Base-by-base conservation (phyloP, 345 rosid species). In the Murraya paniculata region DNA sequence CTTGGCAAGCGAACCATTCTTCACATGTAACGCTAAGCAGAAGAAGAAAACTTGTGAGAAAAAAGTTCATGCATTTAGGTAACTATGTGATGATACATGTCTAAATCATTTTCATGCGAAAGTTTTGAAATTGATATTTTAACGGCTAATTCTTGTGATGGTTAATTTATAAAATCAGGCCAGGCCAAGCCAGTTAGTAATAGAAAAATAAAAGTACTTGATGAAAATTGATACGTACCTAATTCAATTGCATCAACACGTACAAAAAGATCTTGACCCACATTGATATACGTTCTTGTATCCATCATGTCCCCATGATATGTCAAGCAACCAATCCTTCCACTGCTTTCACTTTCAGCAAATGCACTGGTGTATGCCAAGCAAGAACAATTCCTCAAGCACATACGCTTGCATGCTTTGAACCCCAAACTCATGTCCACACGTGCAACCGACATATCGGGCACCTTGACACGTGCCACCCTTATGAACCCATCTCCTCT, bases 361-460 rank as follows among this genome's bases (percentile, higher is more conserved):
- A 85, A 81, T 28, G 92, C 88, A 21, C 81, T 81, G 2, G 92
- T 85, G 77, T 85, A 93, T 69, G 89, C 96, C 4, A 78, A 78
- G 68, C 95, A 94, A 9, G 93, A 83, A 61, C 94, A 92, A 68
- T 91, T 80, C 58, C 67, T 84, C 74, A 83, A 72, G 62, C 98
- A 88, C 68, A 68, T 65, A 5, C 84, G 9, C 77, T 70, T 50
- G 19, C 97, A 91, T 1, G 70, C 84, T 35, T 83, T 75, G 65
- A 87, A 58, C 53, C 80, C 85, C 85, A 86, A 78, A 74, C 77
- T 81, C 90, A 73, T 74, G 76, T 91, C 72, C 27, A 78, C 87
- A 16, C 6, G 67, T 11, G 88, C 41, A 27, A 10, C 33, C 22
- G 87, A 77, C 22, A 92, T 89, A 33, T 89, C 88, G 0, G 97